These are phyloP conservation scores for Hippophae tibetana DNA, from an alignment of 306 rosid species.

Conservation along the genomic window DNA sequence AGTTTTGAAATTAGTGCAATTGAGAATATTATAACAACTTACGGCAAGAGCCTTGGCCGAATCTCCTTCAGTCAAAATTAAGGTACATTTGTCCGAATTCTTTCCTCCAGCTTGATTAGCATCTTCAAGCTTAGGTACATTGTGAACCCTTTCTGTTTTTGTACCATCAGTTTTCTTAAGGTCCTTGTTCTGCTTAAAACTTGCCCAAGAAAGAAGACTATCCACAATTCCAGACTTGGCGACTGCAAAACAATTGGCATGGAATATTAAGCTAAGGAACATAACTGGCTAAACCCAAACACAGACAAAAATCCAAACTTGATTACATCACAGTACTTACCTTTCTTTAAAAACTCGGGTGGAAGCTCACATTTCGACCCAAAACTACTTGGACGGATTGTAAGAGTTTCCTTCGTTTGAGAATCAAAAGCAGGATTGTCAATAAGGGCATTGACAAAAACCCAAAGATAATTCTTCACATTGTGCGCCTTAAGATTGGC, in stretches of 20 bases:
- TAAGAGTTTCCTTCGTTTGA: conserved; percentile 89
- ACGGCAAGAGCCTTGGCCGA: conserved; percentile 98
- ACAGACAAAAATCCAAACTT: not conserved
- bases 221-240: conserved; percentile 84
- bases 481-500: conserved; percentile 87
- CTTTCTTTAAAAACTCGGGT: conserved; percentile 63
- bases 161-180: conserved; percentile 89
- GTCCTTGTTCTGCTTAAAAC: conserved; percentile 76
- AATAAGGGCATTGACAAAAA: conserved; percentile 85
- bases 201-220: conserved; percentile 88
- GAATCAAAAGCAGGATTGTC: conserved; percentile 98
- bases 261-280: conserved; percentile 3
- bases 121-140: conserved; percentile 78
- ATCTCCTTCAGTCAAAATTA: conserved; percentile 96
- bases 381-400: conserved; percentile 70
- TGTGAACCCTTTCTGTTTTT: conserved; percentile 74
- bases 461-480: conserved; percentile 89
- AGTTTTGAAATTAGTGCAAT: not conserved
- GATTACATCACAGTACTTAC: conserved; percentile 16
- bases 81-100: conserved; percentile 78
- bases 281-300: not conserved
- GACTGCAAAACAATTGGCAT: conserved; percentile 32
- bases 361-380: conserved; percentile 85
- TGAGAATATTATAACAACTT: conserved; percentile 17
- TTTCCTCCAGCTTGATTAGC: conserved; percentile 92